Evolutionary conservation across 148 eudicot genomes (phyloP).

Genomic region (Silene latifolia): DNA sequence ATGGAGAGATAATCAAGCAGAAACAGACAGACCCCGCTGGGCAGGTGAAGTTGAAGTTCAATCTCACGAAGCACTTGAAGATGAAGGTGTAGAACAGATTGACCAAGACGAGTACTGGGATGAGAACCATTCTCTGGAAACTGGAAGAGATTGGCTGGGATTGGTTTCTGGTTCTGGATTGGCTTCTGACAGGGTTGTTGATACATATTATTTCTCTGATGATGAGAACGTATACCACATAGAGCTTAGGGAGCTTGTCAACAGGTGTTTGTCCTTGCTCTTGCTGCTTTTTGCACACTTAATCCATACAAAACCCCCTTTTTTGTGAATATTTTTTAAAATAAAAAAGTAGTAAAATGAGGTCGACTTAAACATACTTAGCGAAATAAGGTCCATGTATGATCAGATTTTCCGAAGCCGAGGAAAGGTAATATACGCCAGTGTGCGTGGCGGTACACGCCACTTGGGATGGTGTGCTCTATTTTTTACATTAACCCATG

Average conservation of each 20-base stretch:
- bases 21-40: conserved; percentile 23
- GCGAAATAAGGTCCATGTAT: too few relatives aligned
- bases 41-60: conserved; percentile 28
- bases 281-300: neutral
- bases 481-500: too few relatives aligned
- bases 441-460: too few relatives aligned
- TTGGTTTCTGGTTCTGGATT: conserved; percentile 41
- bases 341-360: too few relatives aligned
- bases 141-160: conserved; percentile 42
- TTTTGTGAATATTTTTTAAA: neutral
- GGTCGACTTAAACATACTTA: too few relatives aligned
- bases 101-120: conserved; percentile 47
- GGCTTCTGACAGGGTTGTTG: conserved; percentile 43
- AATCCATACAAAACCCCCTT: neutral
- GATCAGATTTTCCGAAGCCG: too few relatives aligned
- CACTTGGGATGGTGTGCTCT: too few relatives aligned
- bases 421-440: too few relatives aligned
- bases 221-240: conserved; percentile 53
- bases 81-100: conserved; percentile 38
- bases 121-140: conserved; percentile 40
- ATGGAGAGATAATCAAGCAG: conserved; percentile 39
- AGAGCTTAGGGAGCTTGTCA: conserved; percentile 77
- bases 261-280: conserved; percentile 42
- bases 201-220: conserved; percentile 48
- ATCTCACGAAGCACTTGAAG: conserved; percentile 30